phyloP scores from a whole-genome alignment of 257 asterid genomes.

The Coffea eugenioides region DNA sequence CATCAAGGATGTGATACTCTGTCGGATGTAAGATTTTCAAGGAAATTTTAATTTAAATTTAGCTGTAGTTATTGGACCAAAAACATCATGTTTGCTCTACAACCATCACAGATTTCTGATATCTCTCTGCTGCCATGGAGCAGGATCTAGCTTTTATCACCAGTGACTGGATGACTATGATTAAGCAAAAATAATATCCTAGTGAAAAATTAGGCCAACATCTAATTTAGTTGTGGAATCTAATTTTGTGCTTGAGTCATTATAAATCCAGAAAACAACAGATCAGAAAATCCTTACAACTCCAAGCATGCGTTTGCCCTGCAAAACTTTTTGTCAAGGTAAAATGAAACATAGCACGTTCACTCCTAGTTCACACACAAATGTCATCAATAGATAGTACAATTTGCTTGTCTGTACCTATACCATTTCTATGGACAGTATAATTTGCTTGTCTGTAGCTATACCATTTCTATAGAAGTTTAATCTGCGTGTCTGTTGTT shows the following conservation, averaged over 20 bases:
- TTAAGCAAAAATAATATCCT: neutral
- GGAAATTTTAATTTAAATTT: neutral
- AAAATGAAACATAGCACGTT: neutral
- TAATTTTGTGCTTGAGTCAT: neutral
- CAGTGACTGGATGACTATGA: neutral
- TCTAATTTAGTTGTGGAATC: neutral
- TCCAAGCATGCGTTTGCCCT: neutral
- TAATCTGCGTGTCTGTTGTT: too few species aligned
- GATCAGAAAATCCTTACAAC: neutral
- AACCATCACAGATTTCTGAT: neutral
- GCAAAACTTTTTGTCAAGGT: neutral
- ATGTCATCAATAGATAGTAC: neutral
- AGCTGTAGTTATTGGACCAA: neutral
- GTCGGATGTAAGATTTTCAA: neutral
- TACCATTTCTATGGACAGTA: too few species aligned
- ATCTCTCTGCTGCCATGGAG: neutral
- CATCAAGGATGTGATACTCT: too few species aligned
- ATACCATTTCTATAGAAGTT: too few species aligned
- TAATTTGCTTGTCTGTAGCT: too few species aligned
- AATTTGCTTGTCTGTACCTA: neutral
- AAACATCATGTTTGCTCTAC: neutral
- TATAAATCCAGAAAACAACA: neutral
- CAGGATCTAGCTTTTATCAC: neutral
- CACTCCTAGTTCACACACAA: neutral
- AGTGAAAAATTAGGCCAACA: neutral